These are phyloP conservation scores for Bremia lactucae DNA, from an alignment of 352 stramenopile species.

Conservation along the genomic window DNA sequence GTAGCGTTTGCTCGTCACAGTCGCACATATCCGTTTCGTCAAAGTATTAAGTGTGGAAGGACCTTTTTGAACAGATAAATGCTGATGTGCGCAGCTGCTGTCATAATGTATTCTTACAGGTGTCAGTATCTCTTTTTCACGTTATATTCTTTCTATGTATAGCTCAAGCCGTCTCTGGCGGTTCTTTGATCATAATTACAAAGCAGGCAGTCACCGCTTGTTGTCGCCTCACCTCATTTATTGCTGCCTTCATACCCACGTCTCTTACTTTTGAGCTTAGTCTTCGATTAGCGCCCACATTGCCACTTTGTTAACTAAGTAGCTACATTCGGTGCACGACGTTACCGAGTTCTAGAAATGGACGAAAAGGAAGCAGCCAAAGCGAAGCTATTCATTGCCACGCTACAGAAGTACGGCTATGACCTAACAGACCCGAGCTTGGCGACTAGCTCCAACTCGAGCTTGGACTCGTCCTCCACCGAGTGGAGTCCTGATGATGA, in stretches of 20 bases:
- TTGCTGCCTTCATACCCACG: conserved; percentile 3
- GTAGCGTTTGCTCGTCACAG: conserved; percentile 10
- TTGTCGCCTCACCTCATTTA: conserved; percentile 11
- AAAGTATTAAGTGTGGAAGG: too few species aligned
- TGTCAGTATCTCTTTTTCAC: too few species aligned
- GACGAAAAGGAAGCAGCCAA: conserved; percentile 44
- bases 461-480: conserved; percentile 19
- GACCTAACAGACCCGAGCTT: conserved; percentile 42
- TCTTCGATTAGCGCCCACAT: conserved; percentile 8
- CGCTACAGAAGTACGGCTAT: conserved; percentile 80
- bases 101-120: conserved; percentile 4
- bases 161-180: conserved; percentile 8
- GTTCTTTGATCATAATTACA: too few species aligned
- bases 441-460: conserved; percentile 19
- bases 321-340: too few species aligned
- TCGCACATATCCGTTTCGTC: not conserved
- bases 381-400: conserved; percentile 64
- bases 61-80: too few species aligned
- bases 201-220: not conserved
- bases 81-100: not conserved
- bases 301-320: conserved; percentile 7
- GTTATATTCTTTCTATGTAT: not conserved
- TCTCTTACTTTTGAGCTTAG: conserved; percentile 9
- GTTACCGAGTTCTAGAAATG: too few species aligned
- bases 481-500: conserved; percentile 29